Percentiles rank a stretch among this genome's conserved stretches.
These are phyloP conservation scores for Dipteronia sinensis DNA, from an alignment of 345 rosid genomes.

Conservation along the genomic window DNA sequence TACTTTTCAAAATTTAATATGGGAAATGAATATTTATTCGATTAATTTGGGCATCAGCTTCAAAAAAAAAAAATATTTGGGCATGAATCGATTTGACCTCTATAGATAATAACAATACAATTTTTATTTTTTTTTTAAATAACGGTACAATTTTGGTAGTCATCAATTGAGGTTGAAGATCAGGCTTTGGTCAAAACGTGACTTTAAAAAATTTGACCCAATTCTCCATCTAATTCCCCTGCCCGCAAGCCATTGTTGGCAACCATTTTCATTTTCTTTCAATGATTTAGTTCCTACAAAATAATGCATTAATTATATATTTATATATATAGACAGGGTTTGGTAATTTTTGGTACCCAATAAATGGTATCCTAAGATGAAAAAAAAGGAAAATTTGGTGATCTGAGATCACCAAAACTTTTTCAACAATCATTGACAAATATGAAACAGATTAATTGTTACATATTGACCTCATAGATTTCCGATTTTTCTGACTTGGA, in stretches of 20 bases:
- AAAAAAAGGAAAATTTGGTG: constrained; percentile 2
- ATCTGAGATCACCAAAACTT: not conserved
- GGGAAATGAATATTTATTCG: not conserved
- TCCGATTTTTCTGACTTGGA: not conserved
- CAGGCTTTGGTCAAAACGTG: constrained; percentile 1
- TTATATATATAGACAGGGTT: constrained; percentile 6
- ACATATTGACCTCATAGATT: constrained; percentile 4
- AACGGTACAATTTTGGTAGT: not conserved
- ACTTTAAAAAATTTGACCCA: not conserved
- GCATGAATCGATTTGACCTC: not conserved
- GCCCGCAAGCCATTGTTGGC: not conserved
- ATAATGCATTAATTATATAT: not conserved
- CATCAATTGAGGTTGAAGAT: not conserved
- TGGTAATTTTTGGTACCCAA: not conserved
- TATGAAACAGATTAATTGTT: not conserved
- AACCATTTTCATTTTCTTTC: not conserved
- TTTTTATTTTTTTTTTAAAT: too few species aligned
- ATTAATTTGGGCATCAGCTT: too few species aligned
- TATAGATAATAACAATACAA: not conserved
- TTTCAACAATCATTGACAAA: constrained; percentile 6
- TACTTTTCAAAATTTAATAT: too few species aligned
- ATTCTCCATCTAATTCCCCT: too few species aligned
- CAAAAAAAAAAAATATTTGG: too few species aligned
- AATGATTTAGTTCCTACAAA: not conserved
- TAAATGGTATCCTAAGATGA: constrained; percentile 5